Evolutionary conservation across 208 protist genomes (phyloP), one percentile per base, ranked within the genome.

Genomic region (Trypanosoma scelopori): DNA sequence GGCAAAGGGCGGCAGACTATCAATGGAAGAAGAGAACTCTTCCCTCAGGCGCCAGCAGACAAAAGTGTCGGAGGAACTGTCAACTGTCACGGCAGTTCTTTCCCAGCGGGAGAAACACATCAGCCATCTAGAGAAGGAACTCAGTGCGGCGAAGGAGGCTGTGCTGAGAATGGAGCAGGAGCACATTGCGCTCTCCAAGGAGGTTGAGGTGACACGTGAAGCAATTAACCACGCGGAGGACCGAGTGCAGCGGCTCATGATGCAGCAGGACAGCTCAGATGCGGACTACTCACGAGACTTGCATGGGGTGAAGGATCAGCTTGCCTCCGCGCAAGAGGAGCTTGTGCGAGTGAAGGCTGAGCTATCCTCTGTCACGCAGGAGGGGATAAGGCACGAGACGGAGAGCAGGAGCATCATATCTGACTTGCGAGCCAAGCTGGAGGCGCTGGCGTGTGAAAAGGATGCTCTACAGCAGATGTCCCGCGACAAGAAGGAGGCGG

Each of bases 11-110:
- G 81, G 81, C 37, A 71, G 74, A 55, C 43, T 76, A 15, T 79
- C 72, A 22, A 61, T 89, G n/a, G 78, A 92, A 43, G 87, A 93
- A 58, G 87, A 96, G 64, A 84, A 71, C 18, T 77, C 76, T n/a
- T 82, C 79, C 23, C 74, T 96, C 15, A 79, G 74, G 3, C 83
- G 82, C n/a, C 85, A 96, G 67, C 58, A 85, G 20, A 20, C 74
- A 22, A 80, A 87, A 63, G 69, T 83, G 23, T 75, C 78, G 0
- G 81, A 87, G 50, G 87, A 93, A 56, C 76, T 90, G 15, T 83
- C 84, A 39, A 87, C 81, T 22, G 74, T 89, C 4, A 77, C 78
- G 2, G 73, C 78, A 27, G 75, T 88, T 18, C 71, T 93, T 23
- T 79, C 78, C 7, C 85, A 91, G 69, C 81, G 86, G 1, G 87